Conservation (phyloP, 2,329 filamentous ascomycete species). For the Trichoderma endophyticum region DNA sequence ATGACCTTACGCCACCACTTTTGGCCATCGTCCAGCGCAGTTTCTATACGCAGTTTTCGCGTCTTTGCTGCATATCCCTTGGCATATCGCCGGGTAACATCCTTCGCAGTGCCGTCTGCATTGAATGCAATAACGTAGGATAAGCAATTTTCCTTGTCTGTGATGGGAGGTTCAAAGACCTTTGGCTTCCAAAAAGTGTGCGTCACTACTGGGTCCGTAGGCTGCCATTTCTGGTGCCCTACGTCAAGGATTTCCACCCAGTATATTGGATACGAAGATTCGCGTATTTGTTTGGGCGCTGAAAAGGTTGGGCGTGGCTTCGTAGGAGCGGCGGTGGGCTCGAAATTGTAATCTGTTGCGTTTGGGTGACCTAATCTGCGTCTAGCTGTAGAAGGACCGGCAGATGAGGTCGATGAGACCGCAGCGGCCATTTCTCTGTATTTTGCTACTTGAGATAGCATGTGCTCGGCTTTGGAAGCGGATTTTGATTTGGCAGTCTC, state of each 20-base stretch:
- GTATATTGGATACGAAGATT: slow-evolving; percentile 79
- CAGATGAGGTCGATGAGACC: slow-evolving; percentile 25
- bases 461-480: slow-evolving; percentile 32
- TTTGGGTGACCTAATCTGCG: slow-evolving; percentile 53
- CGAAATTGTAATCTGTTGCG: slow-evolving; percentile 51
- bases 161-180: slow-evolving; percentile 77
- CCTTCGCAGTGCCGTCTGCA: slow-evolving; percentile 70
- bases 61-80: slow-evolving; percentile 92
- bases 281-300: slow-evolving; percentile 49
- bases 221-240: slow-evolving; percentile 86
- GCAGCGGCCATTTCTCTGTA: slow-evolving; percentile 39
- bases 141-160: slow-evolving; percentile 72
- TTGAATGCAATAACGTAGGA: slow-evolving; percentile 85
- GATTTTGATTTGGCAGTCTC: slow-evolving; percentile 30
- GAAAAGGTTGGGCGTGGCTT: slow-evolving; percentile 31
- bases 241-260: slow-evolving; percentile 92
- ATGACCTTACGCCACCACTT: slow-evolving; percentile 55
- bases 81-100: slow-evolving; percentile 84
- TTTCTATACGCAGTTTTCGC: slow-evolving; percentile 73
- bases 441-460: slow-evolving; percentile 21
- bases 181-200: slow-evolving; percentile 69
- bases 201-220: slow-evolving; percentile 82
- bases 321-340: slow-evolving; percentile 41
- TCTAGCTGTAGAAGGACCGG: slow-evolving; percentile 38
- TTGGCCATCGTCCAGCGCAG: slow-evolving; percentile 44